Evolutionary conservation across 139 green algal species (phyloP), one percentile per base, ranked within the genome.

Genomic region (Micractinium conductrix): DNA sequence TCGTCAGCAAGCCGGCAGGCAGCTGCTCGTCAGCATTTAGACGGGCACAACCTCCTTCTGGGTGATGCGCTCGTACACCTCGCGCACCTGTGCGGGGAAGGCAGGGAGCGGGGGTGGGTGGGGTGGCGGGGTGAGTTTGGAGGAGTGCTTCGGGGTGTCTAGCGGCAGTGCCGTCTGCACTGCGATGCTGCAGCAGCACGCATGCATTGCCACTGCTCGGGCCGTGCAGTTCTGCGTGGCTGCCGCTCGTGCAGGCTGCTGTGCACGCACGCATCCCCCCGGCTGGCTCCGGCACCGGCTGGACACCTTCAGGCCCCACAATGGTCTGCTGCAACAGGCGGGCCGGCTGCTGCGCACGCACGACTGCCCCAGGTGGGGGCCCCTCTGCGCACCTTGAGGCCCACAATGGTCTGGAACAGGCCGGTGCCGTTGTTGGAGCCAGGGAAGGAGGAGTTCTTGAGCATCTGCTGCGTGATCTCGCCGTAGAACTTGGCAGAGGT

Each of bases 381-480:
- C n/a, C n/a, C n/a, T n/a, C n/a, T n/a, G 21, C 70, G 24, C 60
- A 99, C 93, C 95, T 99, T 99, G 21, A 99, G 90, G 76, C 96
- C 97, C 4, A 94, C 90, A 35, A 99, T 95, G 65, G 97, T 99
- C 90, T 98, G 97, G 95, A 99, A 99, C 43, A 99, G 94, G 62
- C 97, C 97, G 26, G 97, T 99, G 89, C 97, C 97, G 91, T 99
- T 99, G 92, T 98, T 99, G 87, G 94, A 98, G 79, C 97, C 97
- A 6, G 97, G 97, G 95, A 99, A 99, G 79, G 90, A 88, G 68
- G 90, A 90, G 92, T 99, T 97, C 93, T 98, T 99, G 30, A 99
- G 92, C 97, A 99, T 99, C 92, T 99, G 97, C 93, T 99, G 97
- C 2, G 97, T 99, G 87, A 99, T 98, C 95, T 99, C 97, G 68